These are phyloP conservation scores for Tylopilus sp. DNA, from an alignment of 768 basidiomycete genomes.

Conservation along the genomic window DNA sequence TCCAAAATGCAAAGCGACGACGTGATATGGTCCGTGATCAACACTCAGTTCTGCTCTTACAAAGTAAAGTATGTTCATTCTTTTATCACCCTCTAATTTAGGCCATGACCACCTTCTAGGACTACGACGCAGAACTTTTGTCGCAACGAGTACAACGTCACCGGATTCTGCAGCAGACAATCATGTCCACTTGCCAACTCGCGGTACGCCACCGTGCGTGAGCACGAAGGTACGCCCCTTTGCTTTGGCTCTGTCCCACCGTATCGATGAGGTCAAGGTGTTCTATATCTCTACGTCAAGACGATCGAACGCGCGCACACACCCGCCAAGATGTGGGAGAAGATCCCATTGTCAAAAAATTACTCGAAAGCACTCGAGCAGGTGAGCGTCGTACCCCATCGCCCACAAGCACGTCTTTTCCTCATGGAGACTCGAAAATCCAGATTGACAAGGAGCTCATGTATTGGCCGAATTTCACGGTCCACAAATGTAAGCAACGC, in stretches of 20 bases:
- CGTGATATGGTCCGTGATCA: conserved; percentile 96
- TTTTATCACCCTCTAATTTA: conserved; percentile 1
- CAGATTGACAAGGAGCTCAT: conserved; percentile 94
- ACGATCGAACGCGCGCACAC: conserved; percentile 97
- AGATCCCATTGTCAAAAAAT: conserved; percentile 87
- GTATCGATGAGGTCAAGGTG: conserved; percentile 43
- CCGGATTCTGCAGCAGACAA: conserved; percentile 90
- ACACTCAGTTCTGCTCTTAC: conserved; percentile 95
- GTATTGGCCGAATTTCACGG: conserved; percentile 98
- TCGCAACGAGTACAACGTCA: conserved; percentile 97
- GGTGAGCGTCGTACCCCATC: conserved; percentile 42
- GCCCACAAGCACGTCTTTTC: background rate
- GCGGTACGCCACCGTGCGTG: conserved; percentile 95
- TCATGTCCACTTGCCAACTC: conserved; percentile 99
- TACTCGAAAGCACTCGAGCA: conserved; percentile 95
- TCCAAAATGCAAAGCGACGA: conserved; percentile 86
- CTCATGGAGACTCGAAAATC: background rate
- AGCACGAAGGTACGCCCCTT: conserved; percentile 76
- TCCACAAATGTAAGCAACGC: conserved; percentile 99
- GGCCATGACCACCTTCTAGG: conserved; percentile 38
- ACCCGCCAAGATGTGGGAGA: conserved; percentile 98
- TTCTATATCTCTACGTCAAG: conserved; percentile 92
- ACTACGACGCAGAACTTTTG: conserved; percentile 97
- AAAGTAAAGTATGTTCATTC: conserved; percentile 87
- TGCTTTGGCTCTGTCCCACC: background rate